Evolutionary conservation across 2,329 filamentous ascomycete species (phyloP).

Genomic region (Kalmusia sp.): DNA sequence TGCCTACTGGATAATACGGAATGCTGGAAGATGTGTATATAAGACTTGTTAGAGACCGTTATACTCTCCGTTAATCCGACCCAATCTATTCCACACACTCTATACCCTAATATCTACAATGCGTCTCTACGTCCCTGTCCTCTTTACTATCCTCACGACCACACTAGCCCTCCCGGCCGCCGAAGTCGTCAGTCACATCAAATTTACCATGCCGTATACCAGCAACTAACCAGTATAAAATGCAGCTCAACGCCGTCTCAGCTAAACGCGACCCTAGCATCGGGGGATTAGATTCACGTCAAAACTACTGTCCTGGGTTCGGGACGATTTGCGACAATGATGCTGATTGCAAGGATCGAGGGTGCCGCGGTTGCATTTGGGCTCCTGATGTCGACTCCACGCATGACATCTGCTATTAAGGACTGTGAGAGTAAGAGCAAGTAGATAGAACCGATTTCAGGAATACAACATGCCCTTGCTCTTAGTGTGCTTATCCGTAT

Average conservation of each 20-base stretch:
- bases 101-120: neutral
- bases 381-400: neutral
- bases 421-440: neutral
- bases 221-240: neutral
- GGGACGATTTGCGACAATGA: neutral
- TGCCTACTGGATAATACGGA: neutral
- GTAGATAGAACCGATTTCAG: too few relatives aligned
- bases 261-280: neutral
- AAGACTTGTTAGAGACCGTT: neutral
- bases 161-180: neutral
- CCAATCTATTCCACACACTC: neutral
- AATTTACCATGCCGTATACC: neutral
- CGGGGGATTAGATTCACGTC: neutral
- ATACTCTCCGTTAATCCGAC: neutral
- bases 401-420: neutral
- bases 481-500: too few relatives aligned
- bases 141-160: neutral
- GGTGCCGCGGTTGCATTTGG: neutral
- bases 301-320: neutral
- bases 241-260: neutral
- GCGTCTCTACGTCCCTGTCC: neutral
- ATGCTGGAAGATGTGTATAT: neutral
- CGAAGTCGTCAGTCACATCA: neutral
- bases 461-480: too few relatives aligned
- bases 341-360: neutral